Conservation (phyloP, 345 rosid species). For the Melastoma malabathricum region DNA sequence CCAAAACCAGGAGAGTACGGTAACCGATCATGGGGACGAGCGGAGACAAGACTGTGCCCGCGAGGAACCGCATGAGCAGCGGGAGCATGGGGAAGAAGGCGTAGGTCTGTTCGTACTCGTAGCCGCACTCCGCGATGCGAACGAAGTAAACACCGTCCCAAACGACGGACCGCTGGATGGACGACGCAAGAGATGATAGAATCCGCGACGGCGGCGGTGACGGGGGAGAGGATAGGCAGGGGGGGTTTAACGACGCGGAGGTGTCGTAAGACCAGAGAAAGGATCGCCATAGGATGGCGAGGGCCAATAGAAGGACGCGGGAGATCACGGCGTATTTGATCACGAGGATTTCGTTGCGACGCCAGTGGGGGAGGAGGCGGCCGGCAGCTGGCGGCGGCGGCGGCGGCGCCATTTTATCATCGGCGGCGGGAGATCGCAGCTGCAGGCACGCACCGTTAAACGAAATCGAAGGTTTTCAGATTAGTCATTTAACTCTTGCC, state of each 20-base stretch:
- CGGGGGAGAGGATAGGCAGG: conserved; percentile 28
- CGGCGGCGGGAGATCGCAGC: too few species aligned
- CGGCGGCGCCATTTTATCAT: too few species aligned
- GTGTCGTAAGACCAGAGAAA: conserved; percentile 71
- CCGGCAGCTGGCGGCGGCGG: too few species aligned
- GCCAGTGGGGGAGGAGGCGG: too few species aligned
- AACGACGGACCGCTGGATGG: conserved; percentile 43
- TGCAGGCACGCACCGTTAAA: too few species aligned
- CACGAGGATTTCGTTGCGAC: conserved; percentile 17
- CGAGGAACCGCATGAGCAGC: conserved; percentile 32
- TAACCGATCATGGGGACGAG: conserved; percentile 52
- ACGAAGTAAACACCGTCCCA: conserved; percentile 90
- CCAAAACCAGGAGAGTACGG: conserved; percentile 66
- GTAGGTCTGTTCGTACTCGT: conserved; percentile 83
- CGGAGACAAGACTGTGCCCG: conserved; percentile 72
- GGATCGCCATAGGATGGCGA: conserved; percentile 53
- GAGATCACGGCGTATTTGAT: conserved; percentile 50
- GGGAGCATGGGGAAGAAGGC: conserved; percentile 91
- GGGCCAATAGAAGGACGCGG: conserved; percentile 34
- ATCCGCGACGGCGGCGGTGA: conserved; percentile 14
- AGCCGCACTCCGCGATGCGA: conserved; percentile 73
- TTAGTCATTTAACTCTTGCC: too few species aligned
- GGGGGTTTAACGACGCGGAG: conserved; percentile 51
- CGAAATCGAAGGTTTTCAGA: too few species aligned
- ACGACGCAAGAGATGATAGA: conserved; percentile 14